These are phyloP conservation scores for Elaeagnus macrophylla DNA, from an alignment of 306 rosid species.

Conservation along the genomic window DNA sequence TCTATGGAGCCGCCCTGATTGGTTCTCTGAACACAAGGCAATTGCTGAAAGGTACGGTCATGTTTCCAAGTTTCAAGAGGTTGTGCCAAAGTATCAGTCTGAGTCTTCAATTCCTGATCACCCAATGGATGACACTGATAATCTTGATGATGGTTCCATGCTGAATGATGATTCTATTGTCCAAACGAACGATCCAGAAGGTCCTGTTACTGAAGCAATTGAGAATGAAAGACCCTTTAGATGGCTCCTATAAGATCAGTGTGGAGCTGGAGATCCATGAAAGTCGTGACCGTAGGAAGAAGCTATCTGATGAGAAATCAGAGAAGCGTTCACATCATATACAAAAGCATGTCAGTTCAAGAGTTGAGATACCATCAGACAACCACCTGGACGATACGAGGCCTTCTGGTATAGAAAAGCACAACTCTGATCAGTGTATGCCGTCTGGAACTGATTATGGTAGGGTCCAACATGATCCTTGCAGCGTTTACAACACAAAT, in stretches of 20 bases:
- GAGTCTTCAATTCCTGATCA: conserved; percentile 16
- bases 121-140: conserved; percentile 15
- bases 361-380: conserved; percentile 23
- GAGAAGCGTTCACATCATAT: conserved; percentile 24
- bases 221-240: conserved; percentile 10
- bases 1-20: conserved; percentile 75
- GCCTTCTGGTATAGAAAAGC: conserved; percentile 15
- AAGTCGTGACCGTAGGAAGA: conserved; percentile 17
- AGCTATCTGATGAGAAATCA: conserved; percentile 23
- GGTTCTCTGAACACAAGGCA: conserved; percentile 36
- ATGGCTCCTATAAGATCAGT: conserved; percentile 13
- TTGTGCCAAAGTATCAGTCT: conserved; percentile 4
- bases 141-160: conserved; percentile 8
- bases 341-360: conserved; percentile 15
- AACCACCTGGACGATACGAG: conserved; percentile 11
- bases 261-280: conserved; percentile 26
- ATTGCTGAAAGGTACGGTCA: conserved; percentile 59
- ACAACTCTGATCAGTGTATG: too few relatives aligned
- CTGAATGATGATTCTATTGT: conserved; percentile 22
- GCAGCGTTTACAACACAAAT: conserved; percentile 7
- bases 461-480: not conserved
- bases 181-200: conserved; percentile 21
- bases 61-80: conserved; percentile 11
- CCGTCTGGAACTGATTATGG: conserved; percentile 17
- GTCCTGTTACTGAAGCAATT: conserved; percentile 13